Conservation (phyloP, 768 basidiomycete genomes). For the Russula sp. region DNA sequence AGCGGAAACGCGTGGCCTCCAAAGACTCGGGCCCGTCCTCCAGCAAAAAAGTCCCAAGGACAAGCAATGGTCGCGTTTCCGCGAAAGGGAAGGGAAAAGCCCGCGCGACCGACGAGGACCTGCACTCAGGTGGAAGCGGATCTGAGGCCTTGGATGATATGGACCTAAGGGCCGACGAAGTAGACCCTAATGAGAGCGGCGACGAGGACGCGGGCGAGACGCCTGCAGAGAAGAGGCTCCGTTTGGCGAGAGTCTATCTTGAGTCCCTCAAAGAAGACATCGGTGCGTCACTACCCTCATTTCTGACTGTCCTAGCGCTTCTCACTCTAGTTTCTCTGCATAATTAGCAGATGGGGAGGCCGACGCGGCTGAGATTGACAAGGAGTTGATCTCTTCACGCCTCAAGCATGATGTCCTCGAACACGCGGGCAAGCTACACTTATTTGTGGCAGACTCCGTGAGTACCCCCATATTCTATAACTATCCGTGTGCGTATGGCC, state of each 20-base stretch:
- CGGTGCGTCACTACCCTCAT: constrained; percentile 32
- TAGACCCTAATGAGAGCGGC: constrained; percentile 53
- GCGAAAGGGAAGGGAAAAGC: constrained; percentile 23
- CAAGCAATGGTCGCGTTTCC: constrained; percentile 22
- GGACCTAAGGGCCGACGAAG: constrained; percentile 54
- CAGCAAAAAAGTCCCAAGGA: constrained; percentile 27
- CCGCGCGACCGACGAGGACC: constrained; percentile 47
- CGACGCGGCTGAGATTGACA: constrained; percentile 94
- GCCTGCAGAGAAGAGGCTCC: constrained; percentile 84
- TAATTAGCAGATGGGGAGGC: constrained; percentile 73
- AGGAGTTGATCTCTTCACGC: constrained; percentile 82
- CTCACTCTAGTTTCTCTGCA: not conserved
- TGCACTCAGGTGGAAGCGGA: constrained; percentile 52
- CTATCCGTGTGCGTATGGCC: not conserved
- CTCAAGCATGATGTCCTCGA: constrained; percentile 90
- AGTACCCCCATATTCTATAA: constrained; percentile 24
- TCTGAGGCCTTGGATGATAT: constrained; percentile 56
- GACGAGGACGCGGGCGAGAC: constrained; percentile 88
- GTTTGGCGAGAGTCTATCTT: constrained; percentile 87
- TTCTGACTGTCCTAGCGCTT: not conserved
- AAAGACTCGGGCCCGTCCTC: constrained; percentile 29
- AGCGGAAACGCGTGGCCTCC: constrained; percentile 48
- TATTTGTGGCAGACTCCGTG: constrained; percentile 71
- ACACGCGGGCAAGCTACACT: constrained; percentile 80
- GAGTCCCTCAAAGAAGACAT: constrained; percentile 72